Evolutionary conservation across 306 rosid species (phyloP).

Genomic region (Myrica gale): DNA sequence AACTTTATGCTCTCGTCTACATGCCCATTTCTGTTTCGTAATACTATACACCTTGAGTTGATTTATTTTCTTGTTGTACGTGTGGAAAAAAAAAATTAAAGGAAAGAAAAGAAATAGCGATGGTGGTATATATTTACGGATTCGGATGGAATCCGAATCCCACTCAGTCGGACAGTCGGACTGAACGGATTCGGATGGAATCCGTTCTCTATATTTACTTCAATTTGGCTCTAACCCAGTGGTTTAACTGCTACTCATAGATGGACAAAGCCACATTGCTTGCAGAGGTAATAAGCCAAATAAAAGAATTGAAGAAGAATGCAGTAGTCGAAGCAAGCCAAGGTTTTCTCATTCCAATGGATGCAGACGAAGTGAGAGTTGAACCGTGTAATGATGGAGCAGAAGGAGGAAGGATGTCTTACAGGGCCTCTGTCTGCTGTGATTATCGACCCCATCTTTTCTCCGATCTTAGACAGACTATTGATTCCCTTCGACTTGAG

Average conservation of each 20-base stretch:
- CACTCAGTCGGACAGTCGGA: no score
- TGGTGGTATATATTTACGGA: no score
- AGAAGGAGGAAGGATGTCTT: conserved; percentile 43
- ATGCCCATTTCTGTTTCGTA: no score
- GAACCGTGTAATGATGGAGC: conserved; percentile 43
- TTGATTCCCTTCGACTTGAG: conserved; percentile 59
- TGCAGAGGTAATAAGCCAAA: conserved; percentile 66
- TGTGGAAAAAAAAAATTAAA: no score
- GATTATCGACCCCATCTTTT: conserved; percentile 68
- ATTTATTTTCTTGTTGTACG: no score
- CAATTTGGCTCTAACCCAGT: no score
- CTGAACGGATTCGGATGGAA: no score
- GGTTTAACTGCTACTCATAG: conserved; percentile 25
- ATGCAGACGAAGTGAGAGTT: conserved; percentile 72
- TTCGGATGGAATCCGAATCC: no score
- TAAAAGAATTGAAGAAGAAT: conserved; percentile 66
- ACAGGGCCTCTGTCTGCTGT: conserved; percentile 69
- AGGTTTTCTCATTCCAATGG: conserved; percentile 67
- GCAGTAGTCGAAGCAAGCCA: conserved; percentile 62
- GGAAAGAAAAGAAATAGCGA: no score
- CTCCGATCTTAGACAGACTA: conserved; percentile 59
- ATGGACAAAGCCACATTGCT: conserved; percentile 88
- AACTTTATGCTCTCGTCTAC: no score
- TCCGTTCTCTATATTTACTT: no score
- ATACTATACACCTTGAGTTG: no score